These are phyloP conservation scores for Trametes cinnabarina DNA, from an alignment of 768 basidiomycete species.

Conservation along the genomic window DNA sequence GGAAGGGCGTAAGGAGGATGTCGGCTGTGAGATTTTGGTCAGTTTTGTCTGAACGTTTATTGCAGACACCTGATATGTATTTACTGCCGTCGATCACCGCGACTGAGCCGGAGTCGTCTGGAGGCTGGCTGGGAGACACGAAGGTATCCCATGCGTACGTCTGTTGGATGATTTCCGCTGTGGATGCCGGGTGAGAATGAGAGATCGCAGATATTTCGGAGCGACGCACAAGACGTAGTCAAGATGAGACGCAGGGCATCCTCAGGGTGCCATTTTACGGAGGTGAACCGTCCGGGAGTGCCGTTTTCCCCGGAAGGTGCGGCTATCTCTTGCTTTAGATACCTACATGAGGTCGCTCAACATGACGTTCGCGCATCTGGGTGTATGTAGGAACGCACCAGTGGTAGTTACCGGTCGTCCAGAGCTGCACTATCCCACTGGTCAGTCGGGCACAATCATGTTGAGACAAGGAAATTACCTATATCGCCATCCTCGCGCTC, in stretches of 20 bases:
- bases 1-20: slow-evolving; percentile 87
- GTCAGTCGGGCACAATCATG: not conserved
- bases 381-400: slow-evolving; percentile 64
- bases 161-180: slow-evolving; percentile 57
- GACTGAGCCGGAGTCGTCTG: slow-evolving; percentile 79
- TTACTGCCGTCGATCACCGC: slow-evolving; percentile 87
- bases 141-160: slow-evolving; percentile 80
- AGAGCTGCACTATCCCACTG: slow-evolving; percentile 90
- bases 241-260: slow-evolving; percentile 60
- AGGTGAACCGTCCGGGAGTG: slow-evolving; percentile 58
- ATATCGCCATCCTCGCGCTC: slow-evolving; percentile 65
- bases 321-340: slow-evolving; percentile 86
- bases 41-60: not conserved
- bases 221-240: slow-evolving; percentile 58
- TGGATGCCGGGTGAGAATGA: not conserved
- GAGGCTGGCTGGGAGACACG: slow-evolving; percentile 53
- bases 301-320: slow-evolving; percentile 38
- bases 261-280: slow-evolving; percentile 88
- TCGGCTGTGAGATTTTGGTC: slow-evolving; percentile 58
- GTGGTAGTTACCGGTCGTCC: slow-evolving; percentile 93
- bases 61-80: slow-evolving; percentile 27
- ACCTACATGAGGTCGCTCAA: slow-evolving; percentile 46
- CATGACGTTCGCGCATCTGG: not conserved
- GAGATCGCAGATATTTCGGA: not conserved
- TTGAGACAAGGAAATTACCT: slow-evolving; percentile 40